phyloP scores from a whole-genome alignment of 2,329 filamentous ascomycete genomes.

The Aspergillus aculeatus region DNA sequence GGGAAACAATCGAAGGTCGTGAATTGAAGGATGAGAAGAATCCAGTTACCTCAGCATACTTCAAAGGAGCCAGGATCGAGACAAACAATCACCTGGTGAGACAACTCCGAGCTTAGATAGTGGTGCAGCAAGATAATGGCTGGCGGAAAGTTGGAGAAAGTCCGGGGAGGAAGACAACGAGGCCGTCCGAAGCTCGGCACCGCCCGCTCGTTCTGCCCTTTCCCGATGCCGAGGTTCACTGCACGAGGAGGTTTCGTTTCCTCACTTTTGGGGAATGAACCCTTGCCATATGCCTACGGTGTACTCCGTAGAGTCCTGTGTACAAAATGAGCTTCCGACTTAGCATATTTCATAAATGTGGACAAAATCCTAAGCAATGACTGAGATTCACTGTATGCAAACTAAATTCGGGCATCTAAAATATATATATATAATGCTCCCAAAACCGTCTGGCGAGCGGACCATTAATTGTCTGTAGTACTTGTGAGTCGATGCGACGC shows the following conservation, averaged over 20 bases:
- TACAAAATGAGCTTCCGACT: too few species aligned
- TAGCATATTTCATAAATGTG: too few species aligned
- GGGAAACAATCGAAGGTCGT: neutral
- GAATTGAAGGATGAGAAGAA: conserved; percentile 3
- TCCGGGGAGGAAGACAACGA: conserved; percentile 32
- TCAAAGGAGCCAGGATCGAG: neutral
- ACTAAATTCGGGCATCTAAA: too few species aligned
- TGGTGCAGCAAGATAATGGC: neutral
- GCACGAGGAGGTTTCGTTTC: conserved; percentile 1
- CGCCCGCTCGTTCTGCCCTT: conserved; percentile 33
- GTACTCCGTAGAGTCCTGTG: too few species aligned
- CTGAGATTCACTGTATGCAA: too few species aligned
- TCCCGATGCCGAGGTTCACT: conserved; percentile 39
- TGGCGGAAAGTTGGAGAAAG: conserved; percentile 25
- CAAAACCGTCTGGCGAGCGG: too few species aligned
- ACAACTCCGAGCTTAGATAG: neutral
- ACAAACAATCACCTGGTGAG: neutral
- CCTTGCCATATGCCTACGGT: too few species aligned
- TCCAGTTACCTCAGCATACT: neutral
- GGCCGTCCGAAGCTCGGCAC: conserved; percentile 27
- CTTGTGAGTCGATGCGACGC: too few species aligned
- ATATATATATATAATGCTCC: too few species aligned
- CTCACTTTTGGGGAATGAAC: neutral
- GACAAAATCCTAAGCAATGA: too few species aligned
- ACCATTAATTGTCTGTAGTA: too few species aligned